Conservation (phyloP, 2,329 filamentous ascomycete genomes). For the Alternaria sp. region DNA sequence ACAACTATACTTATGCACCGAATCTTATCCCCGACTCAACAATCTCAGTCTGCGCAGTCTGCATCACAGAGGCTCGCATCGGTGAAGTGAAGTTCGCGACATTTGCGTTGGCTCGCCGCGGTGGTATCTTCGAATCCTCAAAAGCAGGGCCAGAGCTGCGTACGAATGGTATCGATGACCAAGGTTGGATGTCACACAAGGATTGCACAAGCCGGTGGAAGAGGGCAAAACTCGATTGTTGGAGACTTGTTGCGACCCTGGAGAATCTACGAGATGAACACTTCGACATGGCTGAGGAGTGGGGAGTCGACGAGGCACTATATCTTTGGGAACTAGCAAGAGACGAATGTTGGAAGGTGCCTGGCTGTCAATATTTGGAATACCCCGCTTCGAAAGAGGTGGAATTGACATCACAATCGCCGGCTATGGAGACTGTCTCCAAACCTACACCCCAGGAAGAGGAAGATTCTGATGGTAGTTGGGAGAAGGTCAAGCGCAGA, state of each 20-base stretch:
- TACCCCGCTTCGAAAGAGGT: background rate
- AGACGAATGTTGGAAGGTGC: slow-evolving; percentile 6
- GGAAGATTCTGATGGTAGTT: background rate
- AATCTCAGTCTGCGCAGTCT: slow-evolving; percentile 7
- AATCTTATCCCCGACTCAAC: background rate
- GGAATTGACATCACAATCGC: background rate
- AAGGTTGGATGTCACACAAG: background rate
- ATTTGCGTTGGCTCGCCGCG: slow-evolving; percentile 7
- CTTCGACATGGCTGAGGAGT: background rate
- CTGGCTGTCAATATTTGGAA: background rate
- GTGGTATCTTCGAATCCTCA: slow-evolving; percentile 15
- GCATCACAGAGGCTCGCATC: slow-evolving; percentile 8
- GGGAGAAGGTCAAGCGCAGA: background rate
- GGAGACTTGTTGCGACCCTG: slow-evolving; percentile 4
- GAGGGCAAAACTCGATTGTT: slow-evolving; percentile 5
- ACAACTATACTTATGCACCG: background rate
- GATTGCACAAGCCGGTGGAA: slow-evolving; percentile 1
- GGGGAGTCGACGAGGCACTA: slow-evolving; percentile 7
- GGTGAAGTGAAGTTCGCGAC: slow-evolving; percentile 10
- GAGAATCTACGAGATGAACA: slow-evolving; percentile 8
- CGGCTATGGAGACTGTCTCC: background rate
- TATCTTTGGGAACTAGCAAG: slow-evolving; percentile 9
- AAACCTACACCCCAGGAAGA: background rate
- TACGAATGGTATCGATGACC: background rate
- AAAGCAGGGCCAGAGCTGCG: background rate